Conservation (phyloP, 2,329 filamentous ascomycete genomes). For the Pseudopyricularia javanii region DNA sequence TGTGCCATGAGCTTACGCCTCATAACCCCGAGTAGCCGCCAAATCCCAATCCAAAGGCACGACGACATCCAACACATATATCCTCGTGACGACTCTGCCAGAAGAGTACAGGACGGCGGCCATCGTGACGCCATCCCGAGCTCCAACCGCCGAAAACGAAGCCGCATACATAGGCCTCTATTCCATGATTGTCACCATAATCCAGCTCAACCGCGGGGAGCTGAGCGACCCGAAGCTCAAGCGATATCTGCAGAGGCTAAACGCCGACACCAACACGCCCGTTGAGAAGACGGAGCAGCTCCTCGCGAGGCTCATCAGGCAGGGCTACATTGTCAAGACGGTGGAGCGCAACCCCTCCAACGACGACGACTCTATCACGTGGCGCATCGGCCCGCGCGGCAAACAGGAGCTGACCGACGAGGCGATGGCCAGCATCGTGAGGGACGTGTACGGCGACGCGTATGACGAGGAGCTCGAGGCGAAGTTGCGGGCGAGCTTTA, state of each 20-base stretch:
- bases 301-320: constrained; percentile 61
- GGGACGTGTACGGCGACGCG: constrained; percentile 43
- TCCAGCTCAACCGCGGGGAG: constrained; percentile 60
- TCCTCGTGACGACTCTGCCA: constrained; percentile 65
- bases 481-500: constrained; percentile 50
- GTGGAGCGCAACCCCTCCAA: constrained; percentile 48
- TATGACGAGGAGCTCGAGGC: constrained; percentile 39
- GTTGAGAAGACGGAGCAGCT: constrained; percentile 55
- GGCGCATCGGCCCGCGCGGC: constrained; percentile 72
- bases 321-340: constrained; percentile 70
- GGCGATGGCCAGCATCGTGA: constrained; percentile 60
- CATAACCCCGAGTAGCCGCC: constrained; percentile 14
- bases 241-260: constrained; percentile 61
- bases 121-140: constrained; percentile 57
- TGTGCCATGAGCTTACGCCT: background rate
- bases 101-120: constrained; percentile 49
- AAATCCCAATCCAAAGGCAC: constrained; percentile 37
- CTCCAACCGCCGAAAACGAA: constrained; percentile 55
- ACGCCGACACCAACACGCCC: constrained; percentile 51
- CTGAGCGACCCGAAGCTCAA: constrained; percentile 70
- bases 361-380: constrained; percentile 68
- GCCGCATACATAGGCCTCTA: constrained; percentile 74
- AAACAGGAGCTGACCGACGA: constrained; percentile 74
- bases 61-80: constrained; percentile 56
- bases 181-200: constrained; percentile 65